These are phyloP conservation scores for Arthroderma uncinatum DNA, from an alignment of 2,329 filamentous ascomycete species.

Conservation along the genomic window DNA sequence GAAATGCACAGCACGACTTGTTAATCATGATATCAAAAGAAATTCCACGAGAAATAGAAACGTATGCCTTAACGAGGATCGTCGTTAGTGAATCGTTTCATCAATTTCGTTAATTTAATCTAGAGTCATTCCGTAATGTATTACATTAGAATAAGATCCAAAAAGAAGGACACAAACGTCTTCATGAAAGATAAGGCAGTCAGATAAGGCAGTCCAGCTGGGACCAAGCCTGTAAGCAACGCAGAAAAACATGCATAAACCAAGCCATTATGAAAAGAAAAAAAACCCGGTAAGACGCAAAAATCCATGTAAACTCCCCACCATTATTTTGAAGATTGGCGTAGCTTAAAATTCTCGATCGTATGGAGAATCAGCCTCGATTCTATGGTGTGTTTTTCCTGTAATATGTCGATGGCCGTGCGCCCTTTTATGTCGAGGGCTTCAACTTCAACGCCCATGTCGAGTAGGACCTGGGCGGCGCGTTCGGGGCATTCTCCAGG, in stretches of 20 bases:
- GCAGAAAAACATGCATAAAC: background rate
- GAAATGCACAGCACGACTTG: no score
- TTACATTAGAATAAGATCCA: background rate
- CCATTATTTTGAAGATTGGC: background rate
- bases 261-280: background rate
- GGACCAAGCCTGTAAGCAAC: background rate
- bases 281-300: background rate
- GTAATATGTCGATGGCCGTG: background rate
- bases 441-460: background rate
- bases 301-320: background rate
- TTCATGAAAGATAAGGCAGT: background rate
- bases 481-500: conserved; percentile 2
- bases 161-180: background rate
- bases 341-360: background rate
- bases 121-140: conserved; percentile 1
- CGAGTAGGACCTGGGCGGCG: background rate
- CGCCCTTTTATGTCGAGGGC: background rate
- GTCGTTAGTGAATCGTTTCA: background rate
- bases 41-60: no score
- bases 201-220: background rate
- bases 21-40: no score
- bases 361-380: conserved; percentile 3
- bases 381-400: conserved; percentile 2
- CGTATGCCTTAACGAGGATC: background rate
- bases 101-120: conserved; percentile 3